Evolutionary conservation across 1,139 yeast species (phyloP).

Genomic region (Diutina mesorugosa): DNA sequence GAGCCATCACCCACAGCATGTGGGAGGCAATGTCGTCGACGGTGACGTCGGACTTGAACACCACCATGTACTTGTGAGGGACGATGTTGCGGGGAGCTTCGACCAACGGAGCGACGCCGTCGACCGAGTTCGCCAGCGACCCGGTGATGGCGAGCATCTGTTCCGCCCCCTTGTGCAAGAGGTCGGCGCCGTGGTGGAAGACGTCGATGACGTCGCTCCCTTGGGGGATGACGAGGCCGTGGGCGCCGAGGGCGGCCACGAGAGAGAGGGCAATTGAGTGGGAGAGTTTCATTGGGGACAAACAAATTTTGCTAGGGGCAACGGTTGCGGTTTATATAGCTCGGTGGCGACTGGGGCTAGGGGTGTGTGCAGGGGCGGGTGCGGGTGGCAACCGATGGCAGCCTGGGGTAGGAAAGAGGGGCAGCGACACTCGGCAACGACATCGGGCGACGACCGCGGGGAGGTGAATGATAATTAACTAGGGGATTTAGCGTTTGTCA

Average conservation of each 20-base stretch:
- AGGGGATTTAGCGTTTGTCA: background rate
- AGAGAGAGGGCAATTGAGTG: conserved; percentile 37
- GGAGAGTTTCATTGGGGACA: conserved; percentile 18
- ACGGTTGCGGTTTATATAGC: background rate
- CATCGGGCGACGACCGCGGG: background rate
- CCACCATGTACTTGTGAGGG: conserved; percentile 60
- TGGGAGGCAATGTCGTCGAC: conserved; percentile 46
- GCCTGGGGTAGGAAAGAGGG: background rate
- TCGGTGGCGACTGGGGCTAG: background rate
- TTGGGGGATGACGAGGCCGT: conserved; percentile 55
- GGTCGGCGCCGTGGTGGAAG: conserved; percentile 10
- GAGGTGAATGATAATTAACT: no score
- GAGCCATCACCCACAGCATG: conserved; percentile 41
- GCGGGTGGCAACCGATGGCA: background rate
- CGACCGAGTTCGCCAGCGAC: background rate
- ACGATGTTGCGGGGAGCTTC: conserved; percentile 33
- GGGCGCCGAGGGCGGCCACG: conserved; percentile 45
- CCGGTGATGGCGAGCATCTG: conserved; percentile 1
- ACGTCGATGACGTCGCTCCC: conserved; percentile 30
- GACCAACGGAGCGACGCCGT: conserved; percentile 4
- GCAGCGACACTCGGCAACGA: background rate
- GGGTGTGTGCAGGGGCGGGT: background rate
- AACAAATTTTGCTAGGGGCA: background rate
- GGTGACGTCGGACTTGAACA: conserved; percentile 51
- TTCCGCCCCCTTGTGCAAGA: conserved; percentile 5